Evolutionary conservation across 192 early-diverging fungal species (phyloP), one percentile per base, ranked within the genome.

Genomic region (Mortierella hygrophila): DNA sequence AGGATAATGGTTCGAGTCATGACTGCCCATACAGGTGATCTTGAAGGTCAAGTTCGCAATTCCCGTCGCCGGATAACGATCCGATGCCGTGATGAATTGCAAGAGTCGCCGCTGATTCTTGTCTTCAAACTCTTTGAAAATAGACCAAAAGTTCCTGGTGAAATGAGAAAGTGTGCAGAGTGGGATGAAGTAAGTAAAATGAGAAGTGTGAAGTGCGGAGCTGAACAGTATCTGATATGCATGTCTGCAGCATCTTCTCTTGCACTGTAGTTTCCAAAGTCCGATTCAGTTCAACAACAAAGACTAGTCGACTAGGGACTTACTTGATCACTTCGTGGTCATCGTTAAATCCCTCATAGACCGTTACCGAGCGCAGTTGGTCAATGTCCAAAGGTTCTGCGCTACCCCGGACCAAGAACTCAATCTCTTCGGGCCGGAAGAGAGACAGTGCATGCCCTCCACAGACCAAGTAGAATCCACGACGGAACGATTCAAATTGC

Each of bases 351-450:
- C 95, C 90, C 89, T 93, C 77, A 74, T 94, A 94, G 42, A 88
- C 82, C 0, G 93, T 93, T 35, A 91, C 90, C 6, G 86, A 80
- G 40, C 87, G 79, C 65, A 94, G 75, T 49, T 91, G 88, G 57
- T 92, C 90, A 72, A 93, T 88, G 44, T 93, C 90, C 26, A 94
- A 47, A n/a, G 92, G 90, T 79, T 93, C 93, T 46, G 92, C 93
- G 70, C 95, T 94, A 18, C 98, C 98, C 76, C 96, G 92, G 40
- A 99, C 95, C 41, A 98, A 89, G 77, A 96, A 89, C 88, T 98
- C 96, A 68, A 99, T 95, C 79, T 99, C 98, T 88, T 97, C 97
- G 9, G 98, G 94, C 82, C 96, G 90, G 84, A 99, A 99, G 47
- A 97, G 86, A 42, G 94, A 94, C 41, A 96, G 81, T 6, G 97